Percentiles rank a stretch among this genome's conserved stretches.
These are phyloP conservation scores for Yamadazyma conglobata DNA, from an alignment of 1,139 yeast species.

Conservation along the genomic window DNA sequence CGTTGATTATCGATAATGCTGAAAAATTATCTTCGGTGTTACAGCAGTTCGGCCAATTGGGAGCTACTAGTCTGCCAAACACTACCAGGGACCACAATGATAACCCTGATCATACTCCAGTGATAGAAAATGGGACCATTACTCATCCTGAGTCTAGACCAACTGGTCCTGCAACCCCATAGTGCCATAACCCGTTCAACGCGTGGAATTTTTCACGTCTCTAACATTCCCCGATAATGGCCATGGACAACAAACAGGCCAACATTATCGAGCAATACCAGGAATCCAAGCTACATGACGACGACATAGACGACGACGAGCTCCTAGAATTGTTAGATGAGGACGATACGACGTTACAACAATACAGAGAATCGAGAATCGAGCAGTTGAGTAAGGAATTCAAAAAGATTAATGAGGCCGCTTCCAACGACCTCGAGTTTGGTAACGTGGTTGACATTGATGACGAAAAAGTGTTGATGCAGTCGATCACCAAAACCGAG, in stretches of 20 bases:
- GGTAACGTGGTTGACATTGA: constrained; percentile 36
- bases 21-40: constrained; percentile 8
- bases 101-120: not conserved
- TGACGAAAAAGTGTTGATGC: constrained; percentile 57
- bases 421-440: constrained; percentile 17
- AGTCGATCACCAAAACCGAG: constrained; percentile 40
- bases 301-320: constrained; percentile 31
- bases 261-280: constrained; percentile 40
- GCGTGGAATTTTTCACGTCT: too few species aligned
- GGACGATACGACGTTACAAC: constrained; percentile 25
- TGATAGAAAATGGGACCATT: not conserved
- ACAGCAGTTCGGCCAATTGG: constrained; percentile 5
- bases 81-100: too few species aligned
- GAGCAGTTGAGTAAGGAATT: constrained; percentile 46
- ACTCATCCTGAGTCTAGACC: not conserved
- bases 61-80: too few species aligned
- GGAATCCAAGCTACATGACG: constrained; percentile 26
- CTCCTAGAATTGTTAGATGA: constrained; percentile 37
- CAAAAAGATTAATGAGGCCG: constrained; percentile 34
- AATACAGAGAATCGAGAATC: constrained; percentile 48
- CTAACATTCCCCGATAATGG: too few species aligned
- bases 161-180: not conserved
- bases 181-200: too few species aligned
- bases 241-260: constrained; percentile 29
- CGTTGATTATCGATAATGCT: constrained; percentile 11